Evolutionary conservation across 73 alveolate genomes (phyloP).

Genomic region (Paramecium sonneborni): DNA sequence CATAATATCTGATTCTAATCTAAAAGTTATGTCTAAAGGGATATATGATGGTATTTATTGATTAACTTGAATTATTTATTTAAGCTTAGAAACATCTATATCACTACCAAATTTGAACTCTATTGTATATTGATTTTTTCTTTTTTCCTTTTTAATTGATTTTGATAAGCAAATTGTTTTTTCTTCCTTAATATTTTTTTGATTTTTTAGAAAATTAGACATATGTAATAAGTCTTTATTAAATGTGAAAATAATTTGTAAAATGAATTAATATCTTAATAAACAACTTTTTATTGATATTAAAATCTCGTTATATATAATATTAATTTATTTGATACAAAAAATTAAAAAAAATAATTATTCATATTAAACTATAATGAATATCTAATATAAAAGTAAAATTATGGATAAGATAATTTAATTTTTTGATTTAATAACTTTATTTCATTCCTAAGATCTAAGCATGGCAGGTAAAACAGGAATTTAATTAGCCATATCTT

Average conservation of each 20-base stretch:
- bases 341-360: not conserved
- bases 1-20: not conserved
- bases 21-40: not conserved
- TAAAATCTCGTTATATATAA: not conserved
- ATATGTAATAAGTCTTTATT: not conserved
- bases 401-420: not conserved
- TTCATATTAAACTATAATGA: not conserved
- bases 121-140: not conserved
- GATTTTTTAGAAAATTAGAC: not conserved
- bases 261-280: not conserved
- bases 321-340: not conserved
- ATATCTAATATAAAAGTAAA: not conserved
- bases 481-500: not conserved
- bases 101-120: conserved; percentile 35
- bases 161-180: not conserved
- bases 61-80: not conserved
- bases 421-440: no score
- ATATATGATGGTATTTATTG: not conserved
- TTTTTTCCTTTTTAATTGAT: not conserved
- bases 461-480: not conserved
- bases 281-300: not conserved
- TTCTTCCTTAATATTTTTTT: not conserved
- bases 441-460: not conserved
- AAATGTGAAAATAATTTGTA: not conserved
- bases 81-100: not conserved